phyloP scores from a whole-genome alignment of 2,329 filamentous ascomycete species.

The Esteya vermicola region DNA sequence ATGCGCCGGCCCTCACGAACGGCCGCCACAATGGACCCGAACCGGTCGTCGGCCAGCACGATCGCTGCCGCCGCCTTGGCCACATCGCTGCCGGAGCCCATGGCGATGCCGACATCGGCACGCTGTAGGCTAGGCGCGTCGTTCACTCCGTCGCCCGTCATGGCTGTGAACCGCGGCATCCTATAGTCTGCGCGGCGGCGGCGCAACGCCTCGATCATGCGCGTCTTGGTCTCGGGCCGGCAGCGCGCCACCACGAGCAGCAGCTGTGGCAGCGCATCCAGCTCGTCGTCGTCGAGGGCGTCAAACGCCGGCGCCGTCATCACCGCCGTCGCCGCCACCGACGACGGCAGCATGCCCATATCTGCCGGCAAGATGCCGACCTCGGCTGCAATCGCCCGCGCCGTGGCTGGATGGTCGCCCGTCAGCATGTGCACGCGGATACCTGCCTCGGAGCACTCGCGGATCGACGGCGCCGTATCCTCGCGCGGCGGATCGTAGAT shows the following conservation, averaged over 20 bases:
- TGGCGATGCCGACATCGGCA: constrained; percentile 77
- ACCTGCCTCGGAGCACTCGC: constrained; percentile 55
- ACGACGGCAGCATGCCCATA: constrained; percentile 41
- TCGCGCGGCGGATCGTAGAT: constrained; percentile 77
- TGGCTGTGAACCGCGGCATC: constrained; percentile 64
- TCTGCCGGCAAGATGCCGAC: constrained; percentile 62
- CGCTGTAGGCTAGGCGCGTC: constrained; percentile 69
- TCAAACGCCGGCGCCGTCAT: constrained; percentile 71
- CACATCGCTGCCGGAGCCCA: constrained; percentile 80
- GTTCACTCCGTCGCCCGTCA: constrained; percentile 84
- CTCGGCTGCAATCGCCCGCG: constrained; percentile 62
- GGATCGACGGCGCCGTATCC: constrained; percentile 62
- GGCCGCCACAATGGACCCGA: constrained; percentile 71
- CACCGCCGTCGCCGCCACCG: constrained; percentile 54
- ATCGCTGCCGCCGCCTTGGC: constrained; percentile 73
- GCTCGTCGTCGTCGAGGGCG: constrained; percentile 57
- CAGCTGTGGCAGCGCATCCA: constrained; percentile 60
- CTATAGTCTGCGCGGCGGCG: too few relatives aligned
- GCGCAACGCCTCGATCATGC: constrained; percentile 81
- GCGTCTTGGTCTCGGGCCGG: constrained; percentile 73
- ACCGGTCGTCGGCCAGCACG: constrained; percentile 78
- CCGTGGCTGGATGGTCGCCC: constrained; percentile 67
- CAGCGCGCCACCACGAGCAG: constrained; percentile 75
- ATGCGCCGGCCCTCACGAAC: constrained; percentile 73
- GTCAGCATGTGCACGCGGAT: constrained; percentile 77